These are phyloP conservation scores for Cyberlindnera mycetangii DNA, from an alignment of 805 yeast species.

Conservation along the genomic window DNA sequence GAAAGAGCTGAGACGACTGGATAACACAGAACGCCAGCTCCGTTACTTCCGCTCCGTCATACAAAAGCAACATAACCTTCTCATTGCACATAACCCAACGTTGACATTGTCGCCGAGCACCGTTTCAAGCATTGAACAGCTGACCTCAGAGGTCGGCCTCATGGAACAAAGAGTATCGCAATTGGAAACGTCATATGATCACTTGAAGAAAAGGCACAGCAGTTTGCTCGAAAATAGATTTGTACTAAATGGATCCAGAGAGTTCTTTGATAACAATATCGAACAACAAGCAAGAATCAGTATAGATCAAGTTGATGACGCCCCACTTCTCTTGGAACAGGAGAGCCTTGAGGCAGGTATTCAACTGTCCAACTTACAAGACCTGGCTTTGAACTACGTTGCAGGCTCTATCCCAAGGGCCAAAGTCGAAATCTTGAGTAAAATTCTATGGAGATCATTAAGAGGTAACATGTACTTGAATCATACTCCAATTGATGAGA, in stretches of 20 bases:
- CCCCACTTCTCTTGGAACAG: constrained; percentile 35
- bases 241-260: constrained; percentile 48
- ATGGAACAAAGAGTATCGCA: constrained; percentile 75
- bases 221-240: constrained; percentile 69
- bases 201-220: constrained; percentile 59
- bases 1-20: constrained; percentile 77
- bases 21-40: constrained; percentile 85
- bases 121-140: constrained; percentile 58
- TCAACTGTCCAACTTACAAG: constrained; percentile 25
- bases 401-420: constrained; percentile 81
- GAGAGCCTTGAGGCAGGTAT: constrained; percentile 37
- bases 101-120: constrained; percentile 27
- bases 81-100: constrained; percentile 32
- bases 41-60: constrained; percentile 52
- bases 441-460: constrained; percentile 85
- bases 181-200: constrained; percentile 65
- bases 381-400: constrained; percentile 28
- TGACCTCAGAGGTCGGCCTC: constrained; percentile 56
- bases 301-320: constrained; percentile 36
- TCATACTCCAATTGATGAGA: constrained; percentile 67
- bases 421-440: constrained; percentile 68
- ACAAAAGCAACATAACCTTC: constrained; percentile 41
- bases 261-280: constrained; percentile 42
- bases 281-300: constrained; percentile 32
- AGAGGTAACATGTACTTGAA: constrained; percentile 88